Conservation (phyloP, 148 eudicot genomes). For the Agrostemma githago region DNA sequence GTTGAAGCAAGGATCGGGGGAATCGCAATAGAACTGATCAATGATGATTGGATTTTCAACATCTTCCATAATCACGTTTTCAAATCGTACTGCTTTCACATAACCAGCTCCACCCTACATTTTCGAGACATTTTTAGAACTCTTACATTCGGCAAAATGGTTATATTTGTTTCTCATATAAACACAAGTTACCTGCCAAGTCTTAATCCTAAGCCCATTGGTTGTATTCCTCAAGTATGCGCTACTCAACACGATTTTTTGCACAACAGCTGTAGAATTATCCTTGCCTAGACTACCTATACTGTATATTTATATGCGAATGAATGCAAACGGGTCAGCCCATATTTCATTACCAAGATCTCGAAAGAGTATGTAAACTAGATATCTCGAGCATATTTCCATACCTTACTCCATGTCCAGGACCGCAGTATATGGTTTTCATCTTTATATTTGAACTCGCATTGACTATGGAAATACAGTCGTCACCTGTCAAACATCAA, state of each 20-base stretch:
- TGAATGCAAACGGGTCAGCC: conserved; percentile 2
- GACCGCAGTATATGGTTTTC: conserved; percentile 91
- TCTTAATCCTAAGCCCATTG: conserved; percentile 87
- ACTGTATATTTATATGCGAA: conserved; percentile 35
- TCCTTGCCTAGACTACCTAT: conserved; percentile 94
- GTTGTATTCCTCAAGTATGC: conserved; percentile 67
- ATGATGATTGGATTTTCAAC: conserved; percentile 88
- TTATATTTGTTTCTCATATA: background rate
- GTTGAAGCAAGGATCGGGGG: conserved; percentile 63
- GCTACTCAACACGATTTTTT: conserved; percentile 58
- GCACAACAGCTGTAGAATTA: conserved; percentile 70
- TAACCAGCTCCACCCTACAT: conserved; percentile 90
- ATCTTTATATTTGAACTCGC: conserved; percentile 86
- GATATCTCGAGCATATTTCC: background rate
- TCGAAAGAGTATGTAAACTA: background rate
- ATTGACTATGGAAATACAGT: conserved; percentile 86
- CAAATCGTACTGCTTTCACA: conserved; percentile 60
- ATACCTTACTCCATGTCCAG: conserved; percentile 94
- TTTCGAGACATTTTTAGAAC: background rate
- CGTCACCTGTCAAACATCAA: conserved; percentile 64
- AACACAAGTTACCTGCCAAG: conserved; percentile 72
- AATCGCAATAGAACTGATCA: conserved; percentile 93
- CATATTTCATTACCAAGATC: conserved; percentile 7
- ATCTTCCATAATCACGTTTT: conserved; percentile 78
- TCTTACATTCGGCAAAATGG: background rate